These are phyloP conservation scores for Paramecium octaurelia DNA, from an alignment of 73 alveolate genomes.

Conservation along the genomic window DNA sequence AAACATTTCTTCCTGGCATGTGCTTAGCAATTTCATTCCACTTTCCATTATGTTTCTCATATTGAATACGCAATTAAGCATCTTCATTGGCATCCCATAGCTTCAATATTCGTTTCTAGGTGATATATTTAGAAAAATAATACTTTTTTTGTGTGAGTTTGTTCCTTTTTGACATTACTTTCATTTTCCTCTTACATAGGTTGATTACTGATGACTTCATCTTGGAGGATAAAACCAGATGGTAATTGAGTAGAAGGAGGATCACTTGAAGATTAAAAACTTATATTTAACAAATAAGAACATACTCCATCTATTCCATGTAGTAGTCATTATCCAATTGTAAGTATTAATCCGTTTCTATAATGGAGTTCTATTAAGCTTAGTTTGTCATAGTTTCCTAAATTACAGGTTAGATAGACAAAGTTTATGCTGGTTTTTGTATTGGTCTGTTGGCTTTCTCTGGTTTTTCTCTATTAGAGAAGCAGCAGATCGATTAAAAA, in stretches of 20 bases:
- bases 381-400: background rate
- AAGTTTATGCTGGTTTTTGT: background rate
- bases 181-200: slow-evolving; percentile 29
- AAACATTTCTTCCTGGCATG: slow-evolving; percentile 61
- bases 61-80: slow-evolving; percentile 19
- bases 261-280: slow-evolving; percentile 15
- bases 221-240: background rate
- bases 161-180: background rate
- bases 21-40: slow-evolving; percentile 62
- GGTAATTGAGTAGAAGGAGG: slow-evolving; percentile 9
- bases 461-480: slow-evolving; percentile 34
- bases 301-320: background rate
- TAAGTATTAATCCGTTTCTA: slow-evolving; percentile 49
- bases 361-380: background rate
- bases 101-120: slow-evolving; percentile 5
- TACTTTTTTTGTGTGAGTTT: background rate
- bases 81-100: slow-evolving; percentile 44
- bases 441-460: background rate
- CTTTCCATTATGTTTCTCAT: slow-evolving; percentile 43
- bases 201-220: background rate
- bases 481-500: slow-evolving; percentile 27
- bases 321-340: background rate
- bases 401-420: slow-evolving; percentile 3
- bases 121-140: background rate
- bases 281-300: background rate